Evolutionary conservation across 2,329 filamentous ascomycete species (phyloP), one percentile per base, ranked within the genome.

Genomic region (Epichloe coenophiala): DNA sequence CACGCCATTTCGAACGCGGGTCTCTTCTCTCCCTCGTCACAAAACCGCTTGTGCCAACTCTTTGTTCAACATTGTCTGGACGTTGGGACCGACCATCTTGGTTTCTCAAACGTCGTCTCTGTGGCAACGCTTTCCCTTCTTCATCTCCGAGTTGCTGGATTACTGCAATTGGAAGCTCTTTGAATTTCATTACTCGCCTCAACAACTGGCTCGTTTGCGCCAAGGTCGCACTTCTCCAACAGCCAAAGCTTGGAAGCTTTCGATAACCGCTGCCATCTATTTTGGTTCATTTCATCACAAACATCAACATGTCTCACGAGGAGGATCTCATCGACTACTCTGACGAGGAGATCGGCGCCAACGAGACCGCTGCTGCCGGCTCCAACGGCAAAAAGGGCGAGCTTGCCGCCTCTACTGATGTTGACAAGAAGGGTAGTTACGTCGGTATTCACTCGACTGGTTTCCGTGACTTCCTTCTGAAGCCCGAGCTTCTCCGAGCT

Each of bases 291-390:
- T 37, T 13, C 40, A 44, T 45, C 52, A 51, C 57, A 60, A 61
- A 60, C 63, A 56, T 57, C 71, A 80, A 55, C 58, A 84, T 84
- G 80, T 83, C 81, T 75, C 84, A 90, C 76, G 93, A 98, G 74
- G 93, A 98, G 73, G 93, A 98, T 82, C 87, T 98, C 72, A 98
- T 98, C 77, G 93, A 98, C 74, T 98, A 98, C 85, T 97, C 93
- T 69, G 93, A 98, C 71, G 93, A 98, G 81, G 93, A 98, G 82
- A 86, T 97, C 63, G 86, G 90, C 72, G 86, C 86, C 67, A 93
- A 88, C 66, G 88, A 95, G 69, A 80, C 83, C 61, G 74, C 84
- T 57, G 79, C 82, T 56, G 77, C 86, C 61, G 76, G 83, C 61
- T 76, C 81, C 59, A 78, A 83, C 65, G 80, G 78, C 59, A 94